phyloP scores from a whole-genome alignment of 768 basidiomycete species.

The Boletus rubescentipes region DNA sequence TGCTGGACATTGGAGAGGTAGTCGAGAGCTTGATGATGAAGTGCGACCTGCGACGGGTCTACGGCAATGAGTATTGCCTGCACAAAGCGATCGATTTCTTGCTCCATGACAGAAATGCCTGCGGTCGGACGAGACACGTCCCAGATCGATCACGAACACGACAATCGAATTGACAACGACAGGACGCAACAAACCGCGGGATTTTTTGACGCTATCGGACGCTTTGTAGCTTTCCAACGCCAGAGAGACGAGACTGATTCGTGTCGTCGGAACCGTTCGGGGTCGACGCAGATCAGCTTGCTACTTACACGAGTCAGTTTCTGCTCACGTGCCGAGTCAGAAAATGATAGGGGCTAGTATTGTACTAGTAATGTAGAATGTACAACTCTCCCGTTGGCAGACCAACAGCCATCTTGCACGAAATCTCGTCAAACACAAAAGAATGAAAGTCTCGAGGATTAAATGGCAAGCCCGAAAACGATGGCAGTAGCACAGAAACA shows the following conservation, averaged over 20 bases:
- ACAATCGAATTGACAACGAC: not conserved
- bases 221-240: not conserved
- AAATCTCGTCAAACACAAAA: slow-evolving; percentile 56
- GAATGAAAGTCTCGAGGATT: slow-evolving; percentile 44
- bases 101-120: slow-evolving; percentile 53
- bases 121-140: slow-evolving; percentile 19
- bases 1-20: slow-evolving; percentile 78
- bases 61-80: slow-evolving; percentile 89
- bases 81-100: slow-evolving; percentile 71
- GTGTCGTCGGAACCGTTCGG: not conserved
- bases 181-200: too few relatives aligned
- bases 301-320: slow-evolving; percentile 10
- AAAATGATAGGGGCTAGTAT: slow-evolving; percentile 17
- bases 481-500: slow-evolving; percentile 40
- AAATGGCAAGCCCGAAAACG: slow-evolving; percentile 52
- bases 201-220: not conserved
- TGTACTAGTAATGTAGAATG: slow-evolving; percentile 39
- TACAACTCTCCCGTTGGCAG: slow-evolving; percentile 55
- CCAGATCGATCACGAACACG: slow-evolving; percentile 14
- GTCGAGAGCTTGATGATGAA: slow-evolving; percentile 85
- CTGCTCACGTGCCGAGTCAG: slow-evolving; percentile 26
- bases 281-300: slow-evolving; percentile 1
- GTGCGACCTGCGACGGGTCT: slow-evolving; percentile 63
- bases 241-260: not conserved
- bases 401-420: slow-evolving; percentile 50